Conservation (phyloP, 495 filamentous ascomycete genomes). For the Neurospora hispaniola region DNA sequence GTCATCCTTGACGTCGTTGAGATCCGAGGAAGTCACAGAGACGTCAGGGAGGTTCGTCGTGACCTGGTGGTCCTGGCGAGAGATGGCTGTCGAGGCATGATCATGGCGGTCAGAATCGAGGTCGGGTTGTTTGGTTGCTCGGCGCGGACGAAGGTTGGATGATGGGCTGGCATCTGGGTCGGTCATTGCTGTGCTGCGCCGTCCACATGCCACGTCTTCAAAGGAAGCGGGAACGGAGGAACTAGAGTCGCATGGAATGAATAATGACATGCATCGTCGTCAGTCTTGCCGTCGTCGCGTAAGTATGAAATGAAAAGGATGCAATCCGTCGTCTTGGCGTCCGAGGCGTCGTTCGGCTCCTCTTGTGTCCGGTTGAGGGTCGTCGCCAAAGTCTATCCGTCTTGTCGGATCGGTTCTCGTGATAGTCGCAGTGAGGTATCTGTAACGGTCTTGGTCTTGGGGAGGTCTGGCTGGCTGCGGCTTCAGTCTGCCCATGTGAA, state of each 20-base stretch:
- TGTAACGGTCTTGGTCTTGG: neutral
- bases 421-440: neutral
- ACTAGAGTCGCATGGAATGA: neutral
- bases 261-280: neutral
- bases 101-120: constrained; percentile 6
- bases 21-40: neutral
- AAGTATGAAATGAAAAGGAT: neutral
- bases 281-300: neutral
- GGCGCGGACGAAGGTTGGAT: constrained; percentile 12
- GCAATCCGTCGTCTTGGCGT: neutral
- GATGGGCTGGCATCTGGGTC: constrained; percentile 18
- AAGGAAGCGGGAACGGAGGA: neutral
- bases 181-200: constrained; percentile 14
- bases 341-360: neutral
- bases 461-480: neutral
- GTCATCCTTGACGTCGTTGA: neutral
- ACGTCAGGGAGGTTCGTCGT: constrained; percentile 5
- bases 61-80: constrained; percentile 3
- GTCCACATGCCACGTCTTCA: constrained; percentile 4
- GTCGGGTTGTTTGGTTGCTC: constrained; percentile 10
- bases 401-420: neutral
- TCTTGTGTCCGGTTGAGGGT: neutral
- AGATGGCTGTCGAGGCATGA: constrained; percentile 4
- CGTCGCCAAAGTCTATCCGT: neutral
- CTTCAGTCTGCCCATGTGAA: neutral